Evolutionary conservation across 73 alveolate species (phyloP), one percentile per base, ranked within the genome.

Genomic region (Strombidium stylifer): DNA sequence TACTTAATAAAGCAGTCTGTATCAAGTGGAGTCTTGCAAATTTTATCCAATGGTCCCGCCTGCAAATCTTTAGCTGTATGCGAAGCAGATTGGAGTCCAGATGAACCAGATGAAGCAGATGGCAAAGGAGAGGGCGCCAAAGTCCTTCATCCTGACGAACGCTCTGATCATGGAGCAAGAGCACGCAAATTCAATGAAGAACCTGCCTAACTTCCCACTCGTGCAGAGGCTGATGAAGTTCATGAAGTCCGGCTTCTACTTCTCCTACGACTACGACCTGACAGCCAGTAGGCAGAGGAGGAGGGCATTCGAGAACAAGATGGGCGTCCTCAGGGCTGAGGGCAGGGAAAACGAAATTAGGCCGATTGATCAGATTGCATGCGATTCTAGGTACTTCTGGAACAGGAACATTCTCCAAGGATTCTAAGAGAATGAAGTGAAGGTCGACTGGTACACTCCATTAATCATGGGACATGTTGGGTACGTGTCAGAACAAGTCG

Each of bases 231-330:
- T 89, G 0, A 89, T 84, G 70, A 89, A 89, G 59, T 84, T 57
- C 62, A 66, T 93, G 41, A 59, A 85, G 32, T 65, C 84, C 18
- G 99, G 99, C 10, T 87, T 87, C 70, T 90, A 83, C 78, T 91
- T 79, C 59, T 91, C 98, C 1, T 91, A 84, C 55, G 87, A 88
- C 45, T 87, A 87, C 53, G 99, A 93, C 77, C 84, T 93, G 36
- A 93, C 99, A 21, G 46, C 87, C 40, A 64, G 87, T 0, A 76
- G 80, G 58, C 87, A 87, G 78, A 73, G 87, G 20, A 85, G 73
- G 85, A 46, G 66, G 81, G 16, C 74, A 51, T 57, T 73, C 85
- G 51, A 27, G 45, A 64, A 49, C 41, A 12, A 26, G 34, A 35
- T 16, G 47, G 37, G 30, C 44, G 27, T 5, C 66, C 78, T 15